Evolutionary conservation across 148 eudicot genomes (phyloP), one percentile per base, ranked within the genome.

Genomic region (Cornus suecica): DNA sequence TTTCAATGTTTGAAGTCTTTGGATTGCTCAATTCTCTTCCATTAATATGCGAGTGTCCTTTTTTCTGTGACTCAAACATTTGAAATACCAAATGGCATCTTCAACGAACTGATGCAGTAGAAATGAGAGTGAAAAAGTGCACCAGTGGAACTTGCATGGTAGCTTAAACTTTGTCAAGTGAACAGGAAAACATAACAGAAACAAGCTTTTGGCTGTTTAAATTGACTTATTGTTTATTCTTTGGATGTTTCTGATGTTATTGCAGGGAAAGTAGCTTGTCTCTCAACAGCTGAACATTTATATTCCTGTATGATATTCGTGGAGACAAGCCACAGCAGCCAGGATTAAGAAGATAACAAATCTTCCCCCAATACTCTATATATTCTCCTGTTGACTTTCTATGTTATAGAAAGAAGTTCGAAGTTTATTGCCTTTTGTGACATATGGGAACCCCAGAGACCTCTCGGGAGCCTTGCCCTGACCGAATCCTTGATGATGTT

Each of bases 381-480:
- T 70, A 42, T 71, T 41, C 29, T 24, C 26, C 22, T 66, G 61
- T 54, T 15, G 63, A 20, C n/a, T 45, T 32, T 32, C n/a, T 68
- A 68, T 32, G 31, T 32, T 37, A 37, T 27, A 15, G 23, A 23
- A 37, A 29, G n/a, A 30, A 66, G 2, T 24, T 24, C 45, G 7
- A 3, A 30, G 10, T 66, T 56, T 32, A 15, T 24, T 13, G 16
- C n/a, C 32, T 56, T n/a, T 42, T 48, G 65, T 73, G 68, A 73
- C 30, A 29, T 65, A 87, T 87, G 90, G 90, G 90, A 29, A 85
- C 90, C 8, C 90, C 90, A 18, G 90, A 87, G 79, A 85, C 88
- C 69, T 85, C 90, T 8, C 78, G 90, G 20, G 90, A 87, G 73
- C 90, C 90, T 24, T 87, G 90, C 77, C 90, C 90, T 13, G 90